Conservation (phyloP, 768 basidiomycete species). For the Boletus speciosus region DNA sequence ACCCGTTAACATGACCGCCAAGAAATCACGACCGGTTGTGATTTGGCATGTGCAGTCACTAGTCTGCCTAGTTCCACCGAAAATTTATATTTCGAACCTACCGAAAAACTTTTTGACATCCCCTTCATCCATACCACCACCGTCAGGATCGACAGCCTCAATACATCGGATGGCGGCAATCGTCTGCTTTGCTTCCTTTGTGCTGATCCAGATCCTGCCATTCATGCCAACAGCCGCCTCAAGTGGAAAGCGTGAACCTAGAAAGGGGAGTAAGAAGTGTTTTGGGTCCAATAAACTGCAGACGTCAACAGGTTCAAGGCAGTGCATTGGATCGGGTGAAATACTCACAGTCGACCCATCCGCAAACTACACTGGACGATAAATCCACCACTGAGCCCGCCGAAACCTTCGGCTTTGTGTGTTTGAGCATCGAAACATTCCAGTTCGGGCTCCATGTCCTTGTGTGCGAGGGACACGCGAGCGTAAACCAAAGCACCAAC, state of each 20-base stretch:
- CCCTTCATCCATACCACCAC: slow-evolving; percentile 55
- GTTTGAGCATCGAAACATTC: slow-evolving; percentile 96
- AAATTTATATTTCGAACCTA: slow-evolving; percentile 38
- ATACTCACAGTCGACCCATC: slow-evolving; percentile 77
- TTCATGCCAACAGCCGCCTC: slow-evolving; percentile 90
- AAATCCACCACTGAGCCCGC: slow-evolving; percentile 89
- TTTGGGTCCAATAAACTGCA: slow-evolving; percentile 73
- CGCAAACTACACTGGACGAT: slow-evolving; percentile 76
- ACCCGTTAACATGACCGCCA: neutral
- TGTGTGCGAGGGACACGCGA: slow-evolving; percentile 87
- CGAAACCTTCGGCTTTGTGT: slow-evolving; percentile 88
- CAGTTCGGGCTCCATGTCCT: slow-evolving; percentile 97
- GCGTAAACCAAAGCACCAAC: slow-evolving; percentile 90
- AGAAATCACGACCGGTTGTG: neutral
- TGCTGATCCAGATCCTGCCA: slow-evolving; percentile 85
- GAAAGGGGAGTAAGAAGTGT: slow-evolving; percentile 76
- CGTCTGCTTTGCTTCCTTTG: slow-evolving; percentile 68
- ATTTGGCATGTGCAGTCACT: neutral
- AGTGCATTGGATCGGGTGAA: slow-evolving; percentile 2
- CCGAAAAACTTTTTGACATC: slow-evolving; percentile 52
- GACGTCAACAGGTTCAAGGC: slow-evolving; percentile 1
- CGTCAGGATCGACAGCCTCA: slow-evolving; percentile 75
- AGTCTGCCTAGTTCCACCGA: neutral
- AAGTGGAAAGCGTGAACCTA: slow-evolving; percentile 80
- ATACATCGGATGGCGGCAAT: slow-evolving; percentile 78